Evolutionary conservation across 805 yeast species (phyloP).

Genomic region (Nakazawaea wickerhamii): DNA sequence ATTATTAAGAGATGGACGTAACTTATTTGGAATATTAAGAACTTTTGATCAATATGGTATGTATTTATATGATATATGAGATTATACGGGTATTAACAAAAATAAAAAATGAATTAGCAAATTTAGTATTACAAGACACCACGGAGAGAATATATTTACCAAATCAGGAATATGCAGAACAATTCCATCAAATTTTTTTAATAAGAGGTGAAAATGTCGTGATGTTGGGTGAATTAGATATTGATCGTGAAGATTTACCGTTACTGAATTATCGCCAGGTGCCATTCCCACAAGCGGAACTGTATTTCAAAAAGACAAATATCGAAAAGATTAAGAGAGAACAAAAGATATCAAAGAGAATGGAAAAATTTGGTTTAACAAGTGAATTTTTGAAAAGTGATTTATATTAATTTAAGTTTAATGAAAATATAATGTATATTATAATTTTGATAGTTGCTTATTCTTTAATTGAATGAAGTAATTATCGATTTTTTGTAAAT

Average conservation of each 20-base stretch:
- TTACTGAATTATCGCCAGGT: constrained; percentile 51
- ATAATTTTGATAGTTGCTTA: constrained; percentile 12
- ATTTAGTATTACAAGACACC: constrained; percentile 87
- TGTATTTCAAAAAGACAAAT: constrained; percentile 23
- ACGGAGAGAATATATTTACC: constrained; percentile 74
- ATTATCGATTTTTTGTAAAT: constrained; percentile 30
- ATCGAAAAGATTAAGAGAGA: constrained; percentile 34
- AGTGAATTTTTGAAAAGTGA: constrained; percentile 52
- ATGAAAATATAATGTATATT: background rate
- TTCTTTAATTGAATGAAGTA: constrained; percentile 17
- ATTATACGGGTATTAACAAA: background rate
- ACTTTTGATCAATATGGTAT: constrained; percentile 87
- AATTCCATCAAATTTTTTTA: constrained; percentile 53
- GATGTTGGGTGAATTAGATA: constrained; percentile 88
- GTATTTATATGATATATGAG: constrained; percentile 12
- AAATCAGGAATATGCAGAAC: constrained; percentile 61
- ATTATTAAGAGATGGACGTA: constrained; percentile 83
- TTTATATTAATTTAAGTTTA: constrained; percentile 34
- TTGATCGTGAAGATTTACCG: constrained; percentile 75
- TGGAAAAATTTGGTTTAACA: constrained; percentile 50
- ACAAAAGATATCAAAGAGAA: constrained; percentile 39
- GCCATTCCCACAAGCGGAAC: constrained; percentile 55
- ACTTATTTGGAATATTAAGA: constrained; percentile 81
- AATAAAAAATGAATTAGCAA: constrained; percentile 38
- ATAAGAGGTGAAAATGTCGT: constrained; percentile 96